phyloP scores from a whole-genome alignment of 2,329 filamentous ascomycete species.

The Ilyonectria mors-panacis region DNA sequence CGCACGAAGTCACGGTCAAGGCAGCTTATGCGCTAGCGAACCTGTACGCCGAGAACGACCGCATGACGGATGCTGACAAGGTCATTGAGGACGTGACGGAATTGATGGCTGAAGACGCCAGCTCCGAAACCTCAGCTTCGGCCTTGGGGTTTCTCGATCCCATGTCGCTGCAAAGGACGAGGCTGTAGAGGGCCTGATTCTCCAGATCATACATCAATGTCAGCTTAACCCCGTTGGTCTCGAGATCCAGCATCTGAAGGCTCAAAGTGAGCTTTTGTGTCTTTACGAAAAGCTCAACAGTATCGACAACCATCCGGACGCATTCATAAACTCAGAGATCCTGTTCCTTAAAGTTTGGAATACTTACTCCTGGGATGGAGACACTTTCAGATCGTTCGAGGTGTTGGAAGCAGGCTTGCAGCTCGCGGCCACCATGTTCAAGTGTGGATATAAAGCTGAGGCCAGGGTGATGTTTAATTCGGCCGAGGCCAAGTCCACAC shows the following conservation, averaged over 20 bases:
- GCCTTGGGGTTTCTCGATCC: not conserved
- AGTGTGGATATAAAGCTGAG: not conserved
- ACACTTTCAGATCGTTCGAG: conserved; percentile 1
- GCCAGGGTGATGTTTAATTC: not conserved
- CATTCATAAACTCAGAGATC: not conserved
- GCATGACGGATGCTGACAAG: not conserved
- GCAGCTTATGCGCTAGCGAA: not conserved
- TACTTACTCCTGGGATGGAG: not conserved
- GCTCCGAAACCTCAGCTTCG: not conserved
- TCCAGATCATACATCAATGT: not conserved
- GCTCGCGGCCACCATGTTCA: conserved; percentile 15
- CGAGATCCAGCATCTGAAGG: not conserved
- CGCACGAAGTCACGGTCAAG: conserved; percentile 5
- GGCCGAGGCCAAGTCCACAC: not conserved
- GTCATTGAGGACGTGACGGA: conserved; percentile 6
- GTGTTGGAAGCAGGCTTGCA: conserved; percentile 18
- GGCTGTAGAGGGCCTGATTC: not conserved
- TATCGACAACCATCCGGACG: not conserved
- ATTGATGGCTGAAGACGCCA: not conserved
- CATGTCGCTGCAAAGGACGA: not conserved
- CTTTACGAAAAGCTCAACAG: conserved; percentile 5
- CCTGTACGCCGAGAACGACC: not conserved
- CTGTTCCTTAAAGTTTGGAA: not conserved
- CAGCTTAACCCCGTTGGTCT: not conserved
- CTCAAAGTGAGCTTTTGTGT: conserved; percentile 6